Percentiles rank a stretch among this genome's conserved stretches.
Evolutionary conservation across 2,329 filamentous ascomycete genomes (phyloP).

Genomic region (Ilyonectria sp.): DNA sequence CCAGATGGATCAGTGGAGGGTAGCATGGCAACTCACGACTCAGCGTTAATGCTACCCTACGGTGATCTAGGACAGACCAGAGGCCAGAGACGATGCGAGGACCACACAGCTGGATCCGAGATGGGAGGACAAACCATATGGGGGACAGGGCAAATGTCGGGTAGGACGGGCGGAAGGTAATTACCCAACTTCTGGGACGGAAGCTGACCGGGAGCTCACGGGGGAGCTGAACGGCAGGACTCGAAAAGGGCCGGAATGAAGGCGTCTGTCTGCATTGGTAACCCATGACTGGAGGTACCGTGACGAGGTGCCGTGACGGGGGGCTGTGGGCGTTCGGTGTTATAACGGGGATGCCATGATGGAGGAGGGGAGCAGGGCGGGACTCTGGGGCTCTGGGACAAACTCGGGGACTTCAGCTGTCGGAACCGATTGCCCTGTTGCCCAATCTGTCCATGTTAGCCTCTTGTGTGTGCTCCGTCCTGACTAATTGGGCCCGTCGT

Average conservation of each 20-base stretch:
- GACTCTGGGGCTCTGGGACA: too few relatives aligned
- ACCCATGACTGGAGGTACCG: constrained; percentile 1
- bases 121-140: constrained; percentile 1
- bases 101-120: neutral
- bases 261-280: neutral
- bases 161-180: neutral
- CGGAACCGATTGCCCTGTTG: neutral
- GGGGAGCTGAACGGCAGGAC: neutral
- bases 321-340: neutral
- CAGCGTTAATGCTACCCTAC: neutral
- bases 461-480: too few relatives aligned
- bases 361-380: neutral
- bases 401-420: neutral
- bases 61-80: neutral
- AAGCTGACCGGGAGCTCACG: neutral
- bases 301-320: neutral
- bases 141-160: neutral
- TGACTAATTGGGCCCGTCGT: too few relatives aligned
- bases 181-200: constrained; percentile 4
- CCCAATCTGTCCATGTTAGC: neutral
- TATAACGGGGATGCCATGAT: neutral
- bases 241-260: neutral
- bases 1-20: neutral
- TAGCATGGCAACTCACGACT: neutral
- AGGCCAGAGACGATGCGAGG: neutral